Conservation (phyloP, 305 asterid genomes). For the Fraxinus sp. region DNA sequence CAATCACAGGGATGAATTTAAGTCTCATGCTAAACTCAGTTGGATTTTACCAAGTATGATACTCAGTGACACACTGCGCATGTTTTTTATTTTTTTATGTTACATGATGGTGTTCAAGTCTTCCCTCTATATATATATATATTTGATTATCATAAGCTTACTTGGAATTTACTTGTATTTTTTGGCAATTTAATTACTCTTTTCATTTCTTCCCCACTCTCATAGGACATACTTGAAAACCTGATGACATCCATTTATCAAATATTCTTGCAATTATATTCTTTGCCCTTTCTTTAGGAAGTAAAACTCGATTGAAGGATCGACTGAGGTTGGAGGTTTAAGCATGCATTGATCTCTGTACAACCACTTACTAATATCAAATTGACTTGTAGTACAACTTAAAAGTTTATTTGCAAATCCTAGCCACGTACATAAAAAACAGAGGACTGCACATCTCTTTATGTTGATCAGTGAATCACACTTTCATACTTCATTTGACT, state of each 20-base stretch:
- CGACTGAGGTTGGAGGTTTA: neutral
- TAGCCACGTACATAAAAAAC: neutral
- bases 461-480: neutral
- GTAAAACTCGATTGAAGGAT: neutral
- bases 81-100: constrained; percentile 9
- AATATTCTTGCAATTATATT: neutral
- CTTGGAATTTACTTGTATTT: neutral
- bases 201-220: neutral
- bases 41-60: constrained; percentile 87
- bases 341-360: neutral
- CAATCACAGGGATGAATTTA: constrained; percentile 92
- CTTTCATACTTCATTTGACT: neutral
- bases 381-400: neutral
- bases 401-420: neutral
- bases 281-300: neutral
- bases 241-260: neutral
- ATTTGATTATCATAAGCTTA: neutral
- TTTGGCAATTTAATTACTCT: neutral
- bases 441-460: neutral
- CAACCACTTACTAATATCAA: neutral
- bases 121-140: constrained; percentile 1
- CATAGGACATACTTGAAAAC: neutral
- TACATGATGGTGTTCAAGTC: neutral
- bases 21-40: constrained; percentile 96
- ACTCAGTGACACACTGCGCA: constrained; percentile 4